Evolutionary conservation across 2,329 filamentous ascomycete species (phyloP).

Genomic region (Nemania sp.): DNA sequence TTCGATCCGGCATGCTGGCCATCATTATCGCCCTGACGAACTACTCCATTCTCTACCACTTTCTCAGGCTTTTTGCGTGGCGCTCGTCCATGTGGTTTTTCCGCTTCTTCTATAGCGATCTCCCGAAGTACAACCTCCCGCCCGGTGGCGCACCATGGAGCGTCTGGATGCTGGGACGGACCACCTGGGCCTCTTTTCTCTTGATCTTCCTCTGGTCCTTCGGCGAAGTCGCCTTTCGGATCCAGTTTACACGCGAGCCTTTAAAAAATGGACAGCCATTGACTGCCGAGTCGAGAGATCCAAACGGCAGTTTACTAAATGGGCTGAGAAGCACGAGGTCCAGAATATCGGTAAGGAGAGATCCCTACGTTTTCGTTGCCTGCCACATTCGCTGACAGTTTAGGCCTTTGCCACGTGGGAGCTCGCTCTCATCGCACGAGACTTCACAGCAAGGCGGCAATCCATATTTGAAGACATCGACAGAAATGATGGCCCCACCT

Average conservation of each 20-base stretch:
- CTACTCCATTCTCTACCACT: conserved; percentile 62
- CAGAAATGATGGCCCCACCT: conserved; percentile 75
- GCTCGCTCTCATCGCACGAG: conserved; percentile 74
- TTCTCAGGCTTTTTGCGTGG: conserved; percentile 69
- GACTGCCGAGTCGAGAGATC: conserved; percentile 83
- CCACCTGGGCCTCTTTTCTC: conserved; percentile 64
- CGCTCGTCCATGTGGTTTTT: conserved; percentile 69
- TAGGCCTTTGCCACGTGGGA: conserved; percentile 91
- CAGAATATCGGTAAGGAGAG: conserved; percentile 63
- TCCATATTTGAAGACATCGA: conserved; percentile 87
- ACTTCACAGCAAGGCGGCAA: conserved; percentile 74
- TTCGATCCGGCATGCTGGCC: conserved; percentile 38
- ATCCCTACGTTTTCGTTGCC: background rate
- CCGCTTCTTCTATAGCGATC: conserved; percentile 68
- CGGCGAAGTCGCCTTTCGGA: conserved; percentile 75
- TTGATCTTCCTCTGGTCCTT: conserved; percentile 75
- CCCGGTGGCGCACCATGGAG: conserved; percentile 60
- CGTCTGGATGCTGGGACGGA: conserved; percentile 58
- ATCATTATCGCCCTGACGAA: conserved; percentile 45
- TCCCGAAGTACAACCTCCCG: conserved; percentile 71
- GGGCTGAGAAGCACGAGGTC: conserved; percentile 84
- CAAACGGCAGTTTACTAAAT: conserved; percentile 84
- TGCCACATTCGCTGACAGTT: conserved; percentile 21
- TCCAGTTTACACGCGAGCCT: conserved; percentile 79
- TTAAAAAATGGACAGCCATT: conserved; percentile 83